phyloP scores from a whole-genome alignment of 1,284 basidiomycete species.

The Puccinia hordei region DNA sequence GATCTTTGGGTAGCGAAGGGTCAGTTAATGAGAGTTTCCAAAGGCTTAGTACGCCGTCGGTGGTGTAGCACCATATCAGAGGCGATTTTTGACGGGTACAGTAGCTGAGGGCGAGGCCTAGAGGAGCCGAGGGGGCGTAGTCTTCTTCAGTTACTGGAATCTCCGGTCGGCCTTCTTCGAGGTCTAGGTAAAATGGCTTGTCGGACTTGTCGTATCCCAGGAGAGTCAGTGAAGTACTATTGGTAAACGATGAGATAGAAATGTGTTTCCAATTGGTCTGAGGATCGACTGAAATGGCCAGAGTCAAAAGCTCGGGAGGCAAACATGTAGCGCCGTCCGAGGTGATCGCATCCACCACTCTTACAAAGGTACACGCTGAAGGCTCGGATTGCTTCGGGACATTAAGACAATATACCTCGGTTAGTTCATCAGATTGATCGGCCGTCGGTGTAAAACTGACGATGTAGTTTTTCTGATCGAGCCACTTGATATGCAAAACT shows the following conservation, averaged over 20 bases:
- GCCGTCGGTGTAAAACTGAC: slow-evolving; percentile 22
- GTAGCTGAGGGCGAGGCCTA: slow-evolving; percentile 31
- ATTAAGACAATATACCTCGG: slow-evolving; percentile 34
- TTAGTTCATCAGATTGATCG: slow-evolving; percentile 22
- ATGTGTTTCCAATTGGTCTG: slow-evolving; percentile 35
- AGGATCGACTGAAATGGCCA: slow-evolving; percentile 5
- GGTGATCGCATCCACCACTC: slow-evolving; percentile 24
- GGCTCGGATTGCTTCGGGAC: slow-evolving; percentile 17
- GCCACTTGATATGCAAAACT: slow-evolving; percentile 49
- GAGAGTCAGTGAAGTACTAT: slow-evolving; percentile 34
- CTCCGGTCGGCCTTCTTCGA: slow-evolving; percentile 36
- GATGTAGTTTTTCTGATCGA: slow-evolving; percentile 45
- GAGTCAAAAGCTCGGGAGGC: slow-evolving; percentile 11
- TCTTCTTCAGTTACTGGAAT: slow-evolving; percentile 42
- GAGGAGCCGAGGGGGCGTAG: slow-evolving; percentile 31
- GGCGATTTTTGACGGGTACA: slow-evolving; percentile 5
- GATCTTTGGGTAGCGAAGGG: not conserved
- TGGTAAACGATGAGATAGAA: slow-evolving; percentile 22
- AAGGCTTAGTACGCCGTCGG: slow-evolving; percentile 41
- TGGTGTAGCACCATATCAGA: slow-evolving; percentile 41
- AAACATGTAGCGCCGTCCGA: slow-evolving; percentile 11
- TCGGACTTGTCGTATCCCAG: slow-evolving; percentile 25
- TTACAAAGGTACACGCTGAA: slow-evolving; percentile 1
- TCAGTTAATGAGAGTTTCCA: slow-evolving; percentile 20
- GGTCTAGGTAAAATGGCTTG: slow-evolving; percentile 35